phyloP scores from a whole-genome alignment of 2,329 filamentous ascomycete genomes.

The Shiraia sp. region DNA sequence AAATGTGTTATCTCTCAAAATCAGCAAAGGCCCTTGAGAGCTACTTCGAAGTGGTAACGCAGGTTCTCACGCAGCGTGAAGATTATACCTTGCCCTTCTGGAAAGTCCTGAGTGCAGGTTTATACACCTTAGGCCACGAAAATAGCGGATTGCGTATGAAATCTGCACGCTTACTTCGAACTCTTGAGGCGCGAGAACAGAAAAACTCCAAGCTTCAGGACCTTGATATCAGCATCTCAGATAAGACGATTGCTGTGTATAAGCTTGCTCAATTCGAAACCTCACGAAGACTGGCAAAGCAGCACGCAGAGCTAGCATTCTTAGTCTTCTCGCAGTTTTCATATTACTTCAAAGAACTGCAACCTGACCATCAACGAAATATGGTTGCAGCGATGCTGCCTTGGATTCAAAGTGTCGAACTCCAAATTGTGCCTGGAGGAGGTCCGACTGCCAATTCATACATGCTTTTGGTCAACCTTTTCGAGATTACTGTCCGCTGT shows the following conservation, averaged over 20 bases:
- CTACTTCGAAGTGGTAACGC: slow-evolving; percentile 90
- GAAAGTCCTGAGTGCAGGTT: slow-evolving; percentile 83
- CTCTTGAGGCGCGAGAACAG: slow-evolving; percentile 79
- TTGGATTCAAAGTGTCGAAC: slow-evolving; percentile 93
- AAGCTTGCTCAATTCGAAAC: slow-evolving; percentile 97
- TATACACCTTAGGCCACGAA: slow-evolving; percentile 92
- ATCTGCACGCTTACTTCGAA: slow-evolving; percentile 78
- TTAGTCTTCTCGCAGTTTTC: slow-evolving; percentile 96
- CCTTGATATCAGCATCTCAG: slow-evolving; percentile 96
- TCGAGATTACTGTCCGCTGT: slow-evolving; percentile 94
- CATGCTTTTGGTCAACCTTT: slow-evolving; percentile 89
- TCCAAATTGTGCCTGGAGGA: slow-evolving; percentile 89
- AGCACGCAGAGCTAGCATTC: slow-evolving; percentile 87
- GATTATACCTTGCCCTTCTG: slow-evolving; percentile 86
- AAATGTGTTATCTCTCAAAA: slow-evolving; percentile 85
- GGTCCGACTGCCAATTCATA: slow-evolving; percentile 90
- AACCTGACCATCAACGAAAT: slow-evolving; percentile 83
- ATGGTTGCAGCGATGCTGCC: slow-evolving; percentile 93
- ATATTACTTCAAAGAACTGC: slow-evolving; percentile 85
- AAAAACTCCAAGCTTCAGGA: slow-evolving; percentile 92
- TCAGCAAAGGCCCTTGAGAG: slow-evolving; percentile 84
- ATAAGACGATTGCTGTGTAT: slow-evolving; percentile 97
- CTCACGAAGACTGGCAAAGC: slow-evolving; percentile 83
- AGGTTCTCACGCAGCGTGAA: slow-evolving; percentile 81
- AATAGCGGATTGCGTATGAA: slow-evolving; percentile 87